A percentile compares a stretch with the other conserved stretches of the same genome.
phyloP scores from a whole-genome alignment of 2,329 filamentous ascomycete genomes.

The Verticillium klebahnii region DNA sequence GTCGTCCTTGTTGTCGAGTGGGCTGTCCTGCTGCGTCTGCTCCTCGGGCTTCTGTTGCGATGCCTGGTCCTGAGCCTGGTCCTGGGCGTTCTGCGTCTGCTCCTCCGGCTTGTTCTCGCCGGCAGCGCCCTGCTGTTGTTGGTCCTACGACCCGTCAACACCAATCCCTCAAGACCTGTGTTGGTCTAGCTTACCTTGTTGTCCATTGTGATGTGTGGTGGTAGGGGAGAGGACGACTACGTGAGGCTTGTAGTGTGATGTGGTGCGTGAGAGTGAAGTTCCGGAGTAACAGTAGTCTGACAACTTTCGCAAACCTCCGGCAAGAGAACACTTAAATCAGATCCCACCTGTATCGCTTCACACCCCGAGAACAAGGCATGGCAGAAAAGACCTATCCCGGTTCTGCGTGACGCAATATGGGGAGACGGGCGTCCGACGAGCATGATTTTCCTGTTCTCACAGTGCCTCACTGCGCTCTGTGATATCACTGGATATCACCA shows the following conservation, averaged over 20 bases:
- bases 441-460: not conserved
- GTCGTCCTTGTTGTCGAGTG: conserved; percentile 8
- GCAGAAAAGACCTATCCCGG: not conserved
- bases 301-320: not conserved
- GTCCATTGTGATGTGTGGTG: conserved; percentile 12
- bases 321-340: conserved; percentile 3
- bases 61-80: conserved; percentile 1
- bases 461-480: conserved; percentile 2
- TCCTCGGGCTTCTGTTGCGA: conserved; percentile 7
- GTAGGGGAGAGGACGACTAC: not conserved
- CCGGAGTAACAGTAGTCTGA: not conserved
- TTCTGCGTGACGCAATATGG: conserved; percentile 4
- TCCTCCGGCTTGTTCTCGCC: conserved; percentile 2
- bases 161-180: not conserved
- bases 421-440: not conserved
- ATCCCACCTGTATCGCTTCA: not conserved
- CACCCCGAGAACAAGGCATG: not conserved
- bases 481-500: conserved; percentile 9
- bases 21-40: conserved; percentile 1
- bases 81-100: not conserved
- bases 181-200: conserved; percentile 7
- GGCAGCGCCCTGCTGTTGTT: conserved; percentile 2
- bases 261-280: not conserved
- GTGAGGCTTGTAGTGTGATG: not conserved
- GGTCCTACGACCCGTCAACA: conserved; percentile 3